Evolutionary conservation across 1,284 basidiomycete species (phyloP), one percentile per base, ranked within the genome.

Genomic region (Rhodotorula sp.): DNA sequence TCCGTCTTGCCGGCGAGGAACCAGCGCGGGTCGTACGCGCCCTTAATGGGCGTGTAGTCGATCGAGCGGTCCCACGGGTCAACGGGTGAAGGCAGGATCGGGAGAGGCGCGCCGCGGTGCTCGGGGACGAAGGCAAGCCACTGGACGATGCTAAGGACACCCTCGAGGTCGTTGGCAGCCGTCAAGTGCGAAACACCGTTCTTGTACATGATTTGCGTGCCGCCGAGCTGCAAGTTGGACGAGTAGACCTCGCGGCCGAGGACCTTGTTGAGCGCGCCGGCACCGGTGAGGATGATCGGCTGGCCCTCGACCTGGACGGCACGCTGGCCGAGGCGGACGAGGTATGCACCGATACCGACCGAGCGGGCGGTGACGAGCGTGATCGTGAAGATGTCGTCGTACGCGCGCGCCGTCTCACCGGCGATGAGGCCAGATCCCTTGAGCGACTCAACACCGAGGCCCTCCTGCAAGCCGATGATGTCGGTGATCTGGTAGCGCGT

Each of bases 321-420:
- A 78, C 96, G 90, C 83, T 99, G 92, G 77, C 96, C 96, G 52
- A 99, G 87, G 77, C 96, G 93, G 67, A 99, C 94, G 67, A 99
- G 90, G 82, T 99, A 99, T 50, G 96, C 96, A 79, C 96, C 96
- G 77, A 99, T 99, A 82, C 96, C 96, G 76, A 99, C 96, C 9
- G 94, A 98, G 65, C 96, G 92, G 76, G 94, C 96, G 54, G 94
- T 97, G 76, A 99, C 95, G 78, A 99, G 88, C 28, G 96, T 99
- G 80, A 98, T 94, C 62, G 96, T 99, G 85, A 99, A 99, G 80
- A 99, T 97, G 80, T 98, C 93, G 77, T 99, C 94, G 81, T 97
- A 97, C 0, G 96, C 96, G 54, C 96, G 88, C 58, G 94, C 96
- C 0, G 96, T 99, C 82, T 97, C 96, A 72, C 96, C 96, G 52